A percentile compares a stretch with the other conserved stretches of the same genome.
Evolutionary conservation across 352 stramenopile species (phyloP).

Genomic region (Phytophthora ohioensis): DNA sequence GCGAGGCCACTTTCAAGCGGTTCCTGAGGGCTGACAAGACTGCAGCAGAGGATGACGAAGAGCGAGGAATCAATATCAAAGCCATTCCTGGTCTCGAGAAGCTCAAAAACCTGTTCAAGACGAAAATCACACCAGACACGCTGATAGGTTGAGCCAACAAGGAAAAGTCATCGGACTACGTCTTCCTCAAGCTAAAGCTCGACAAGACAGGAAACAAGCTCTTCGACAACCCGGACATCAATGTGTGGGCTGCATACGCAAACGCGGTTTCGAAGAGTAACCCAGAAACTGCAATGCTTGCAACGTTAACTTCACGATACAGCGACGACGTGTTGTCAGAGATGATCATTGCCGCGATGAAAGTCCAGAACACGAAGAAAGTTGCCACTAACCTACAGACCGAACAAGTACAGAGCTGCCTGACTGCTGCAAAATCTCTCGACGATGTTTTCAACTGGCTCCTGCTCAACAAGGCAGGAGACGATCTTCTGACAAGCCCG

Average conservation of each 20-base stretch:
- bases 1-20: too few relatives aligned
- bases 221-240: not conserved
- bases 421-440: not conserved
- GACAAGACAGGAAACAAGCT: not conserved
- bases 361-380: not conserved
- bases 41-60: too few relatives aligned
- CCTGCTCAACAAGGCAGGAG: not conserved
- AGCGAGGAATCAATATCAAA: too few relatives aligned
- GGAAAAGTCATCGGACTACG: not conserved
- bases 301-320: not conserved
- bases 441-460: conserved; percentile 7
- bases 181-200: not conserved
- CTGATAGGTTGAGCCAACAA: not conserved
- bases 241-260: not conserved
- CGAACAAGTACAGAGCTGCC: not conserved
- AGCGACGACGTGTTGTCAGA: not conserved
- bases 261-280: not conserved
- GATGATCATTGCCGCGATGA: not conserved
- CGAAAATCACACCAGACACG: too few relatives aligned
- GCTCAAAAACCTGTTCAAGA: too few relatives aligned
- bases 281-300: conserved; percentile 1
- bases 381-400: not conserved
- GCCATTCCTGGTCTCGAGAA: too few relatives aligned
- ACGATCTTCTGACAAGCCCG: conserved; percentile 6
- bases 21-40: too few relatives aligned